Evolutionary conservation across 2,329 filamentous ascomycete species (phyloP).

Genomic region (Arthroderma sp.): DNA sequence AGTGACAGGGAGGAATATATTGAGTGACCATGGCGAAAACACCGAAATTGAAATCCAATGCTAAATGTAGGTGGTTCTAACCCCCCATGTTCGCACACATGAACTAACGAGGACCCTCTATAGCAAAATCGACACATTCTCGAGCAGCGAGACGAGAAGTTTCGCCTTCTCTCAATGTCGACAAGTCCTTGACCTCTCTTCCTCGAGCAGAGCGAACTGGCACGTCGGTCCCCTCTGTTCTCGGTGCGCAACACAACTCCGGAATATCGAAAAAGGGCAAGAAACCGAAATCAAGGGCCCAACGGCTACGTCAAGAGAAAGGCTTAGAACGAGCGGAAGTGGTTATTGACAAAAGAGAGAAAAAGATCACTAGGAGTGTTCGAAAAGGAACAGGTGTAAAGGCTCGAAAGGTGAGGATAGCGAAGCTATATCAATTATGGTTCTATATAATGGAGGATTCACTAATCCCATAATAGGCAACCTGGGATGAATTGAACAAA

Average conservation of each 20-base stretch:
- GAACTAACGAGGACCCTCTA: slow-evolving; percentile 6
- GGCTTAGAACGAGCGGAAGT: slow-evolving; percentile 45
- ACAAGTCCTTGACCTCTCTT: slow-evolving; percentile 38
- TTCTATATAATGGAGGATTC: slow-evolving; percentile 9
- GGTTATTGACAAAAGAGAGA: slow-evolving; percentile 43
- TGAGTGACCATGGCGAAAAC: slow-evolving; percentile 29
- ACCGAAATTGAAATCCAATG: slow-evolving; percentile 21
- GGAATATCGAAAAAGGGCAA: slow-evolving; percentile 42
- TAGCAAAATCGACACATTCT: slow-evolving; percentile 44
- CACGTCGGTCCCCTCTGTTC: slow-evolving; percentile 34
- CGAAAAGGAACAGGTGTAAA: slow-evolving; percentile 38
- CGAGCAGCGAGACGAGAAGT: slow-evolving; percentile 47
- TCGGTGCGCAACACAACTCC: slow-evolving; percentile 38
- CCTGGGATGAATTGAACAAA: slow-evolving; percentile 16
- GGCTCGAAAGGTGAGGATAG: slow-evolving; percentile 31
- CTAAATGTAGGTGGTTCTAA: slow-evolving; percentile 17
- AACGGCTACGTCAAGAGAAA: slow-evolving; percentile 43
- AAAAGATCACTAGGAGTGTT: slow-evolving; percentile 44
- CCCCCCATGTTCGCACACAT: neutral
- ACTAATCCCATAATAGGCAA: slow-evolving; percentile 9
- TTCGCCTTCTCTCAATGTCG: slow-evolving; percentile 42
- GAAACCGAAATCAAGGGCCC: slow-evolving; percentile 41
- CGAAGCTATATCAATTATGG: neutral
- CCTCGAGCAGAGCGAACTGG: slow-evolving; percentile 31
- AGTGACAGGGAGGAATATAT: slow-evolving; percentile 11